Evolutionary conservation across 179 eudicot genomes (phyloP).

Genomic region (Gypsophila paniculata): DNA sequence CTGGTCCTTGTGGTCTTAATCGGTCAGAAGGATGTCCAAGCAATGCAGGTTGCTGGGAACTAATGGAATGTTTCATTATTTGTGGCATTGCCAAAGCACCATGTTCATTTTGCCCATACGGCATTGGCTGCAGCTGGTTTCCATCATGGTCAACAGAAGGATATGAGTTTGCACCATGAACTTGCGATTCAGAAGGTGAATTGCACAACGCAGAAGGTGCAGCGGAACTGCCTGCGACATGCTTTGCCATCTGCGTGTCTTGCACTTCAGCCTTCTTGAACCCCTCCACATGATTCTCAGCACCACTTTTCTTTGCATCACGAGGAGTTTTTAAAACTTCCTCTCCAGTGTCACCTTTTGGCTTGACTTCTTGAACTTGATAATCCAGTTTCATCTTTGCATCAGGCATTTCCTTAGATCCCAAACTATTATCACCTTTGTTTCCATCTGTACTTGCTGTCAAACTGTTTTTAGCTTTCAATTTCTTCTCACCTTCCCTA

Average conservation of each 20-base stretch:
- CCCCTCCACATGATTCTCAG: constrained; percentile 23
- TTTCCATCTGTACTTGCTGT: constrained; percentile 29
- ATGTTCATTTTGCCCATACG: constrained; percentile 45
- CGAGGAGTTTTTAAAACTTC: constrained; percentile 31
- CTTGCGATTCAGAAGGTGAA: constrained; percentile 28
- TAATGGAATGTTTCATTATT: constrained; percentile 28
- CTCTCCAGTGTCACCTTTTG: constrained; percentile 36
- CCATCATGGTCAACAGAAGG: neutral
- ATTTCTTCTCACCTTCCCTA: constrained; percentile 27
- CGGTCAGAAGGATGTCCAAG: constrained; percentile 40
- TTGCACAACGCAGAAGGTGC: constrained; percentile 26
- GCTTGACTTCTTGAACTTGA: constrained; percentile 34
- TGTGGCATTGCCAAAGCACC: constrained; percentile 30
- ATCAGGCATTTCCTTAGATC: constrained; percentile 26
- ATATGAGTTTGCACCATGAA: constrained; percentile 22
- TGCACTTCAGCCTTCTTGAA: constrained; percentile 27
- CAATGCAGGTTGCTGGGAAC: constrained; percentile 33
- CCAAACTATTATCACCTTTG: constrained; percentile 21
- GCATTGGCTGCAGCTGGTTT: constrained; percentile 25
- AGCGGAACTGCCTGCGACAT: constrained; percentile 26
- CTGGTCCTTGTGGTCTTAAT: constrained; percentile 62
- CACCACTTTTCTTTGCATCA: constrained; percentile 26
- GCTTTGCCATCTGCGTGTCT: constrained; percentile 26
- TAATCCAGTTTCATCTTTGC: constrained; percentile 32
- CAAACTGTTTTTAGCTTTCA: constrained; percentile 33